Evolutionary conservation across 192 early-diverging fungal genomes (phyloP), one percentile per base, ranked within the genome.

Genomic region (Funneliformis mosseae): DNA sequence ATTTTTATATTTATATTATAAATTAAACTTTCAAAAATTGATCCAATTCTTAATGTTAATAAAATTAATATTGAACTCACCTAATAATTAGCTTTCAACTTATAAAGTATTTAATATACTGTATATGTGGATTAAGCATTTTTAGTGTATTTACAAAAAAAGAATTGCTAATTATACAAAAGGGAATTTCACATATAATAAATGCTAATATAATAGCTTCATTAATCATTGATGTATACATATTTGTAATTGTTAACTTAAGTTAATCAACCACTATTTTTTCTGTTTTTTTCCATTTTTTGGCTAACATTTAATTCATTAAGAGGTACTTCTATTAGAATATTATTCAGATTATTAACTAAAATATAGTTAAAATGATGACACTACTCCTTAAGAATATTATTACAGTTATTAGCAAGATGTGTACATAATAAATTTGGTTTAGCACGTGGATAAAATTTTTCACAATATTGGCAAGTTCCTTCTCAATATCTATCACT

Each of bases 341-440:
- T 38, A 67, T 27, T 28, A 33, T 67, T 25, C 23, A 62, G 23
- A 62, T 62, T 62, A 21, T 62, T 62, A n/a, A 62, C 2, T 4
- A 62, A 23, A 23, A 62, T 62, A 62, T 62, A 62, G 6, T 67
- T 67, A 67, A 67, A 67, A 67, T 67, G 6, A 28, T 33, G 28
- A 10, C 38, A 7, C 64, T 0, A 67, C 12, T 67, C 25, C 3
- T 67, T 2, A 67, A 5, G 33, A 67, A 67, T n/a, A n/a, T n/a
- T 9, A 7, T 67, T 27, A 67, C 64, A 67, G 5, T 12, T 33
- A 33, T 67, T 67, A 38, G 64, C 25, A 38, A 67, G 4, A 67
- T 67, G 64, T 38, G 64, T 9, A 33, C 0, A 9, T 28, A 43
- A 41, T 21, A 2, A 14, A 38, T 11, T 28, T 38, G 38, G 39